Evolutionary conservation across 345 rosid genomes (phyloP).

Genomic region (Capsella bursapastoris): DNA sequence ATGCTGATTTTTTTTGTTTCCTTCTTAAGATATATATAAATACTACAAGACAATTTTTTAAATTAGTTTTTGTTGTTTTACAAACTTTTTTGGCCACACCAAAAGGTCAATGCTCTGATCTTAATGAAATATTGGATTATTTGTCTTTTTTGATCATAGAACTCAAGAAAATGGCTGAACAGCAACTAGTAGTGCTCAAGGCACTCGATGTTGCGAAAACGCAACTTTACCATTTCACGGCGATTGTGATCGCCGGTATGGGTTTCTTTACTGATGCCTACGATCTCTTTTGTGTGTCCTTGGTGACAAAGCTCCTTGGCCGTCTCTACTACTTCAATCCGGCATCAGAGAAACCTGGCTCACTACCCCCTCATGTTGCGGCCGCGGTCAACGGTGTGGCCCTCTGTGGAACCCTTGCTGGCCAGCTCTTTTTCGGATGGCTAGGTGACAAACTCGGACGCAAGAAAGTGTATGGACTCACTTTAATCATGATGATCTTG

Average conservation of each 20-base stretch:
- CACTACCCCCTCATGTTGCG: conserved; percentile 46
- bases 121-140: conserved; percentile 1
- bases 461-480: conserved; percentile 48
- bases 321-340: conserved; percentile 49
- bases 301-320: conserved; percentile 53
- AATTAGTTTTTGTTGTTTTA: neutral
- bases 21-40: too few relatives aligned
- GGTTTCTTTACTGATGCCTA: conserved; percentile 56
- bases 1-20: neutral
- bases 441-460: conserved; percentile 54
- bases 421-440: conserved; percentile 53
- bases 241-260: conserved; percentile 54
- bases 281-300: conserved; percentile 54
- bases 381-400: conserved; percentile 54
- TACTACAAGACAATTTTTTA: too few relatives aligned
- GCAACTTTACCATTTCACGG: conserved; percentile 55
- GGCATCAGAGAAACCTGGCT: conserved; percentile 40
- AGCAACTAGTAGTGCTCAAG: conserved; percentile 47
- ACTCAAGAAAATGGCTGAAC: conserved; percentile 41
- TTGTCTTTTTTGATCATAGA: conserved; percentile 8
- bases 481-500: conserved; percentile 48
- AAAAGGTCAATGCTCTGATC: neutral
- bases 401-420: conserved; percentile 41
- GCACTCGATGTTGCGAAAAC: conserved; percentile 55
- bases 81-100: neutral